Evolutionary conservation across 2,329 filamentous ascomycete species (phyloP).

Genomic region (Emergomyces africanus): DNA sequence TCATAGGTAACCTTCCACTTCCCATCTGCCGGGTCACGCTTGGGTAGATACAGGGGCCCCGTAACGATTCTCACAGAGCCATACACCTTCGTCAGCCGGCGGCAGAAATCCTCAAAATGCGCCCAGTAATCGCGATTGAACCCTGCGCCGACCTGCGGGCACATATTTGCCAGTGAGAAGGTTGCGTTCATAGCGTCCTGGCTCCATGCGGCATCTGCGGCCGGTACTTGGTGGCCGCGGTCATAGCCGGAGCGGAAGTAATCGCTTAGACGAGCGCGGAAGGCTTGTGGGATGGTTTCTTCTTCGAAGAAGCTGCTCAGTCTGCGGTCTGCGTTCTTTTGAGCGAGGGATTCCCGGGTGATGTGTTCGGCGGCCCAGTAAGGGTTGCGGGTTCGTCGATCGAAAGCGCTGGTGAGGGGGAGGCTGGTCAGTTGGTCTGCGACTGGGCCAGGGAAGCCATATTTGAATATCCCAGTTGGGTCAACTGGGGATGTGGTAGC

Average conservation of each 20-base stretch:
- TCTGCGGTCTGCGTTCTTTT: constrained; percentile 67
- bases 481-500: constrained; percentile 43
- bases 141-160: constrained; percentile 91
- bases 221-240: constrained; percentile 91
- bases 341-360: constrained; percentile 67
- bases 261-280: constrained; percentile 81
- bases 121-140: constrained; percentile 99
- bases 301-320: constrained; percentile 79
- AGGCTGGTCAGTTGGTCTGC: constrained; percentile 65
- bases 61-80: constrained; percentile 85
- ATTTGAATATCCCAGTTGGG: constrained; percentile 65
- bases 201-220: constrained; percentile 91
- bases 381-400: constrained; percentile 82
- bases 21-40: constrained; percentile 64
- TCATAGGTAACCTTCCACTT: constrained; percentile 97
- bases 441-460: constrained; percentile 85
- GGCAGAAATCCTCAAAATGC: constrained; percentile 95
- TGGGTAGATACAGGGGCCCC: constrained; percentile 84
- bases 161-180: constrained; percentile 92
- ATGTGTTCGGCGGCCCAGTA: constrained; percentile 96
- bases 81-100: constrained; percentile 65
- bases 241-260: constrained; percentile 94
- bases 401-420: constrained; percentile 75
- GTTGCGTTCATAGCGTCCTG: constrained; percentile 92
- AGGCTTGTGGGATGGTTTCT: constrained; percentile 62